Evolutionary conservation across 495 filamentous ascomycete genomes (phyloP).

Genomic region (Aspergillus nidulans): DNA sequence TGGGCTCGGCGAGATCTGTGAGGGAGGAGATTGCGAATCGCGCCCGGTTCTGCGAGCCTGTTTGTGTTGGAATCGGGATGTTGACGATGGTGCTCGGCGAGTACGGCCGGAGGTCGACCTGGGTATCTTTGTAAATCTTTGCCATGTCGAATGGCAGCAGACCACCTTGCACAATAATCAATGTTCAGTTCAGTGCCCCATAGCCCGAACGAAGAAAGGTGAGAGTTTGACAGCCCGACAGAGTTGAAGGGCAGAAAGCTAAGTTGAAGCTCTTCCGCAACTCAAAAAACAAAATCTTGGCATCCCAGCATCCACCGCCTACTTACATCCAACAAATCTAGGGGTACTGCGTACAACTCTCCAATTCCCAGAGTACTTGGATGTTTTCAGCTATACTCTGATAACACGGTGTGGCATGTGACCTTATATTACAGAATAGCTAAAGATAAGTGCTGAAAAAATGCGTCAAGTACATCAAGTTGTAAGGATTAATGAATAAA

Average conservation of each 20-base stretch:
- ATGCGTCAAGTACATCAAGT: slow-evolving; percentile 11
- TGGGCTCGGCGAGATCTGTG: slow-evolving; percentile 28
- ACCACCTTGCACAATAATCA: slow-evolving; percentile 20
- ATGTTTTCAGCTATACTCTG: not conserved
- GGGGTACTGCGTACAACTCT: not conserved
- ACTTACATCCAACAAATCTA: not conserved
- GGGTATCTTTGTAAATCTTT: slow-evolving; percentile 78
- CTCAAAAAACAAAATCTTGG: slow-evolving; percentile 45
- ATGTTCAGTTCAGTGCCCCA: slow-evolving; percentile 35
- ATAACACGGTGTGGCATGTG: not conserved
- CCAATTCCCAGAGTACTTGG: not conserved
- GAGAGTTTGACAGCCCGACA: slow-evolving; percentile 16
- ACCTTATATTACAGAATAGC: not conserved
- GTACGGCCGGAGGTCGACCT: slow-evolving; percentile 73
- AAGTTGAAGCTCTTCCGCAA: slow-evolving; percentile 35
- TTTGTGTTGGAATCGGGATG: slow-evolving; percentile 63
- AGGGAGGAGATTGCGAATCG: slow-evolving; percentile 42
- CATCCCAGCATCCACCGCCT: slow-evolving; percentile 23
- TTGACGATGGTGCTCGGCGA: slow-evolving; percentile 64
- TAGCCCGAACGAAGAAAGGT: slow-evolving; percentile 24
- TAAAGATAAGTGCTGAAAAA: slow-evolving; percentile 15
- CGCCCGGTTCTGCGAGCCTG: slow-evolving; percentile 36
- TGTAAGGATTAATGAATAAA: not conserved
- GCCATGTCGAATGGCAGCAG: slow-evolving; percentile 36
- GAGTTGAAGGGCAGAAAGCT: slow-evolving; percentile 33